phyloP scores from a whole-genome alignment of 208 protist genomes.

The Phytomonas serpens region DNA sequence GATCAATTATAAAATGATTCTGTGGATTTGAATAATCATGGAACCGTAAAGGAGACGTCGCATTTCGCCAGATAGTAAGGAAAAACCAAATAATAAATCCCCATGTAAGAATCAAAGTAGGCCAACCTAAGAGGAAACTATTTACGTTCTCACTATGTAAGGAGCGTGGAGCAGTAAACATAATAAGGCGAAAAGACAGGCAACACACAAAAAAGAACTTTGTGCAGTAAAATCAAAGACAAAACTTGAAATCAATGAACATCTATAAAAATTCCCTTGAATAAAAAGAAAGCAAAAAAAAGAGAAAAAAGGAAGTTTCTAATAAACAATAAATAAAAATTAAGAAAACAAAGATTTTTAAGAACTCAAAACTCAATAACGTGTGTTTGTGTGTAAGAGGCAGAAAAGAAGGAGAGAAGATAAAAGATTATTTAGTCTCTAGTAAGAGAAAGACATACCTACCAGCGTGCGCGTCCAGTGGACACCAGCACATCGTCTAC shows the following conservation, averaged over 20 bases:
- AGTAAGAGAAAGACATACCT: too few relatives aligned
- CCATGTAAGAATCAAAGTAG: constrained; percentile 13
- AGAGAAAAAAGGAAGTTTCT: neutral
- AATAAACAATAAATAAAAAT: constrained; percentile 5
- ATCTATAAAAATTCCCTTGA: neutral
- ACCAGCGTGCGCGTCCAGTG: too few relatives aligned
- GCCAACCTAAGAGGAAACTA: constrained; percentile 17
- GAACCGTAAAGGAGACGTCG: neutral
- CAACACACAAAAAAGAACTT: neutral
- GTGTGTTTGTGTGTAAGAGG: neutral
- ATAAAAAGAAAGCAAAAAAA: constrained; percentile 7
- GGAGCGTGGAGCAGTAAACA: neutral
- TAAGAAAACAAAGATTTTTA: neutral
- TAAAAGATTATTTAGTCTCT: too few relatives aligned
- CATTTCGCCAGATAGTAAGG: constrained; percentile 11
- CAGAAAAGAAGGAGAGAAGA: constrained; percentile 10
- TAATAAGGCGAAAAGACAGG: neutral
- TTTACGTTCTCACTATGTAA: constrained; percentile 9
- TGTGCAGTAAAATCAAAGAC: neutral
- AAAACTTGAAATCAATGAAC: neutral
- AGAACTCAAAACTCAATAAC: constrained; percentile 2
- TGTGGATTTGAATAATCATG: neutral
- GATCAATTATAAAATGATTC: neutral
- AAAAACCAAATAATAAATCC: constrained; percentile 17
- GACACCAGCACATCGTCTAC: too few relatives aligned